Base-by-base conservation (phyloP, 768 basidiomycete species). In the Xerocomellus chrysenteron region DNA sequence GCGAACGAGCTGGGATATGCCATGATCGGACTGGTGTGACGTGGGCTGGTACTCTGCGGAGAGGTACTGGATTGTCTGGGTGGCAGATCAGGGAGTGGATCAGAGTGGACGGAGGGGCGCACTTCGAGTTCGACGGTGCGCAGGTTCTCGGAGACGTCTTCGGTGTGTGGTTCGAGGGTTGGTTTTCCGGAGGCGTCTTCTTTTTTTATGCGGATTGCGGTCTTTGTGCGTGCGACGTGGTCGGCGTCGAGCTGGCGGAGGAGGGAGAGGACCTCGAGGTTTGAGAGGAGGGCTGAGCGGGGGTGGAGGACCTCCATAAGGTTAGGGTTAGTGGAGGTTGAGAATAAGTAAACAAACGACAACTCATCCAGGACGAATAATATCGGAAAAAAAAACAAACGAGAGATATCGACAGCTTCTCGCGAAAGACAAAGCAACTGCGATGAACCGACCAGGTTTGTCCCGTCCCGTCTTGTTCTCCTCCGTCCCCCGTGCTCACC, bases 51-150 rank as follows among this genome's bases (percentile, higher is more conserved):
- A 84, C 9, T 86, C 82, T 6, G 88, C 83, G 14, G 87, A 82
- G 37, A 98, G 84, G 69, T 95, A 89, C 56, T 87, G 84, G 28
- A 95, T 92, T 1, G 93, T 88, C 94, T 97, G 68, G 8, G 24
- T 2, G 19, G 61, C 19, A 24, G 21, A 43, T 62, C 30, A 54
- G 33, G 30, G 28, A 47, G 8, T 24, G 8, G 52, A 54, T 21
- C 39, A 33, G 26, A 13, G 40, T 6, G 19, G 9, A 44, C n/a
- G 11, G 21, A 12, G 14, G 36, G 33, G 42, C 65, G 33, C 51
- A 71, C 68, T 80, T 94, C 89, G 50, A 94, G 86, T 68, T 93
- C 90, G 41, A 94, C 78, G 16, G 93, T 94, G 59, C 92, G 78
- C 56, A 95, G 63, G 67, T 94, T 94, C 68, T 93, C 87, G 55